These are phyloP conservation scores for Verticillium isaacii DNA, from an alignment of 2,329 filamentous ascomycete species.

Conservation along the genomic window DNA sequence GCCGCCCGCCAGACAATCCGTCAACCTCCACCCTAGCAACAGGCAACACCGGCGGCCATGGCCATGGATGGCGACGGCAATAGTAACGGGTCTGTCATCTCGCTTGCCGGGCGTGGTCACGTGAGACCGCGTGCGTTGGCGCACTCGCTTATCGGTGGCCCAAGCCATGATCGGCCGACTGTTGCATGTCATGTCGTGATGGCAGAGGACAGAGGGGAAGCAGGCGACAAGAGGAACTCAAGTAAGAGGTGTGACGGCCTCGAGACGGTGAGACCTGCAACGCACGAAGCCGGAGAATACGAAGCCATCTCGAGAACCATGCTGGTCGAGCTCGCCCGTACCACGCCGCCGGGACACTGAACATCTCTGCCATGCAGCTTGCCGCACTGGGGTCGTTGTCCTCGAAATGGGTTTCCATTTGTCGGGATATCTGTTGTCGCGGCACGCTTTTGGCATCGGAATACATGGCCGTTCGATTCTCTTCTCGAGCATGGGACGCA, in stretches of 20 bases:
- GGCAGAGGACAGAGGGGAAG: neutral
- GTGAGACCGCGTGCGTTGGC: neutral
- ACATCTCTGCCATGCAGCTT: neutral
- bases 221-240: no score
- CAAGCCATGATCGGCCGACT: neutral
- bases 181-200: neutral
- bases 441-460: no score
- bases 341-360: neutral
- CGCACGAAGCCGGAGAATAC: neutral
- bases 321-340: neutral
- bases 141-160: neutral
- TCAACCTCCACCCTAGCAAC: no score
- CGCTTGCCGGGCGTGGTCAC: neutral
- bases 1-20: no score
- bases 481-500: no score
- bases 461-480: no score
- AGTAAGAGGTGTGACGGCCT: neutral
- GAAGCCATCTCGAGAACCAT: neutral
- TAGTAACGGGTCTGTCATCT: neutral
- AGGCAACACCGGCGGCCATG: no score
- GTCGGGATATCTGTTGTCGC: no score
- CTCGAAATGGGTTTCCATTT: neutral
- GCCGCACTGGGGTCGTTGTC: neutral
- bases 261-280: neutral
- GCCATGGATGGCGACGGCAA: no score